These are phyloP conservation scores for Arbutus unedo DNA, from an alignment of 148 eudicot species.

Conservation along the genomic window DNA sequence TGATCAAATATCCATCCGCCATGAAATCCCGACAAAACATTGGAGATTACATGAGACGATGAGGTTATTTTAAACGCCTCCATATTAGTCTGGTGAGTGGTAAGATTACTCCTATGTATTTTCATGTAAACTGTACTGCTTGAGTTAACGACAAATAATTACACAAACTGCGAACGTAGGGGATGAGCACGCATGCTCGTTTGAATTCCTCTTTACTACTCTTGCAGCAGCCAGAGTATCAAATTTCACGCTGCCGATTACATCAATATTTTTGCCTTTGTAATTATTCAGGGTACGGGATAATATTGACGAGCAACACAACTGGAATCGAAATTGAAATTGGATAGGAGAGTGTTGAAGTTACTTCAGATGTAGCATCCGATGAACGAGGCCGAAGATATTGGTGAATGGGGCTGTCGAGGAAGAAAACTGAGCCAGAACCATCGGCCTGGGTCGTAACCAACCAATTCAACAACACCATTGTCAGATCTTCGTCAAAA, in stretches of 20 bases:
- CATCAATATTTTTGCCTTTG: neutral
- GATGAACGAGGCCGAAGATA: constrained; percentile 44
- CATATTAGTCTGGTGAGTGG: neutral
- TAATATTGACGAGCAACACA: neutral
- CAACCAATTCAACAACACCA: constrained; percentile 6
- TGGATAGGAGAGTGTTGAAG: neutral
- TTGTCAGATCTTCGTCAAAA: constrained; percentile 5
- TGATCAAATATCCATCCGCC: neutral
- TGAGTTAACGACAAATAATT: neutral
- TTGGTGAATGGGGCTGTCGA: constrained; percentile 56
- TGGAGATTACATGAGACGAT: neutral
- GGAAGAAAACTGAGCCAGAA: constrained; percentile 58
- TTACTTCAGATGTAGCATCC: constrained; percentile 28
- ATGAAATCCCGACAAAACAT: neutral
- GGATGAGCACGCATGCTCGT: too few relatives aligned
- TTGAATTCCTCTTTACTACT: neutral
- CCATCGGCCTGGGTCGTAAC: constrained; percentile 38
- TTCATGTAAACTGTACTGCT: neutral
- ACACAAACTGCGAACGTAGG: neutral
- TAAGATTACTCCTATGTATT: neutral
- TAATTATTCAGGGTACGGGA: neutral
- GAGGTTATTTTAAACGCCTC: neutral
- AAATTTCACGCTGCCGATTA: neutral
- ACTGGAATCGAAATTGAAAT: neutral
- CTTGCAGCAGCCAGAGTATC: neutral